A percentile compares a stretch with the other conserved stretches of the same genome.
Evolutionary conservation across 1,284 basidiomycete species (phyloP).

Genomic region (Ustilago trichophora): DNA sequence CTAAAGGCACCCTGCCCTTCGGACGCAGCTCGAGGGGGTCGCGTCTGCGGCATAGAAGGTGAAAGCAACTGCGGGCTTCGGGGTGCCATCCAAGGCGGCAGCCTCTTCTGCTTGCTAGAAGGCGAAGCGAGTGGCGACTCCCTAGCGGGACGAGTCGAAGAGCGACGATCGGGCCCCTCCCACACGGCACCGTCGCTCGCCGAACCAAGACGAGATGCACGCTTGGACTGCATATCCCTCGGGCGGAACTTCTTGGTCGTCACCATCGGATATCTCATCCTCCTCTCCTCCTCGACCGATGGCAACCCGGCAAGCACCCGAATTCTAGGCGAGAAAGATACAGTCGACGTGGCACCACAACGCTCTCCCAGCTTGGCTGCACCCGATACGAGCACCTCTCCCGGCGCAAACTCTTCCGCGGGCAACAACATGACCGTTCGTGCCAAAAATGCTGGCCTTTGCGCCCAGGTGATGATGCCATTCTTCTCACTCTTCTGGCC

Average conservation of each 20-base stretch:
- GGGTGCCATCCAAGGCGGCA: constrained; percentile 47
- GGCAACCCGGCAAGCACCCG: constrained; percentile 41
- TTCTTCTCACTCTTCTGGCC: constrained; percentile 22
- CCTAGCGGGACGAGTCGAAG: neutral
- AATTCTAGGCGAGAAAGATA: constrained; percentile 35
- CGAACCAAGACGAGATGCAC: constrained; percentile 7
- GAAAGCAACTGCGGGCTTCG: constrained; percentile 21
- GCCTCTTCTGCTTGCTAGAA: constrained; percentile 9
- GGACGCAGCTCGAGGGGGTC: constrained; percentile 7
- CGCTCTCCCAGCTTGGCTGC: neutral
- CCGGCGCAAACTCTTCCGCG: constrained; percentile 23
- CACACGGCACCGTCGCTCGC: constrained; percentile 22
- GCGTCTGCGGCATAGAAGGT: constrained; percentile 4
- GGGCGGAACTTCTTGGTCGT: constrained; percentile 19
- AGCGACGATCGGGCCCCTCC: constrained; percentile 10
- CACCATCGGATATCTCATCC: constrained; percentile 2
- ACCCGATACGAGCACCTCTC: constrained; percentile 24
- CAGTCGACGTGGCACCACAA: neutral
- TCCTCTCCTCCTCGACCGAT: constrained; percentile 28
- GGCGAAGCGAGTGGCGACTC: constrained; percentile 20
- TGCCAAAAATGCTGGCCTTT: constrained; percentile 20
- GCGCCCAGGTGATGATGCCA: constrained; percentile 39
- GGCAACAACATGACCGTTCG: constrained; percentile 14
- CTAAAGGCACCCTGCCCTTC: constrained; percentile 5
- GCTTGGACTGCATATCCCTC: constrained; percentile 25